Percentiles rank a stretch among this genome's conserved stretches.
phyloP scores from a whole-genome alignment of 2,329 filamentous ascomycete genomes.

The Aspergillus pseudoterreus region DNA sequence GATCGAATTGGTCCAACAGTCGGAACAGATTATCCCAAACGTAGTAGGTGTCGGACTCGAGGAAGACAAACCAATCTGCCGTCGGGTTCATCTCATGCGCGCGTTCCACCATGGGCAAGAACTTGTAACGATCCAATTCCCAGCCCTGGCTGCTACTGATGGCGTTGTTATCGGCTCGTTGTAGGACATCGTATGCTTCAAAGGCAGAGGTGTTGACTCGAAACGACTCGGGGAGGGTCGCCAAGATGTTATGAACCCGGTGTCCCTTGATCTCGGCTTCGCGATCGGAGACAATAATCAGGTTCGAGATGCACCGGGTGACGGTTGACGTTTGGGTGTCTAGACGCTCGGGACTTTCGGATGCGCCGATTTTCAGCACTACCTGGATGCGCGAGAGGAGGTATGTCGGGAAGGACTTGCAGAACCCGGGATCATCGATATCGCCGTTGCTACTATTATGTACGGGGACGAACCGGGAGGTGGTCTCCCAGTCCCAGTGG shows the following conservation, averaged over 20 bases:
- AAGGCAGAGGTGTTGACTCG: conserved; percentile 35
- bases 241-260: conserved; percentile 45
- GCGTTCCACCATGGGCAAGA: conserved; percentile 53
- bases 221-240: conserved; percentile 43
- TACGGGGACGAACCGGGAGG: conserved; percentile 11
- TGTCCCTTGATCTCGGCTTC: conserved; percentile 45
- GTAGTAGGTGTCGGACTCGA: conserved; percentile 54
- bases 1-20: conserved; percentile 49
- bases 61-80: conserved; percentile 55
- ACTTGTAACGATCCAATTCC: conserved; percentile 57
- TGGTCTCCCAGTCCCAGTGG: conserved; percentile 22
- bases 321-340: conserved; percentile 51
- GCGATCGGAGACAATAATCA: conserved; percentile 52
- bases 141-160: conserved; percentile 42
- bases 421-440: conserved; percentile 8
- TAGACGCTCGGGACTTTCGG: conserved; percentile 39
- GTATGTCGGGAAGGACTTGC: conserved; percentile 29
- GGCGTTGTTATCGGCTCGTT: conserved; percentile 30
- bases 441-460: neutral
- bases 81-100: conserved; percentile 47
- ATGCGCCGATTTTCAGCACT: conserved; percentile 49
- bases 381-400: conserved; percentile 44
- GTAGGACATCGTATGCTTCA: conserved; percentile 41
- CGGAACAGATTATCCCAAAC: conserved; percentile 47
- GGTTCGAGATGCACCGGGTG: conserved; percentile 48